Percentiles rank a stretch among this genome's conserved stretches.
phyloP scores from a whole-genome alignment of 2,329 filamentous ascomycete genomes.

The Dactylella cylindrospora region DNA sequence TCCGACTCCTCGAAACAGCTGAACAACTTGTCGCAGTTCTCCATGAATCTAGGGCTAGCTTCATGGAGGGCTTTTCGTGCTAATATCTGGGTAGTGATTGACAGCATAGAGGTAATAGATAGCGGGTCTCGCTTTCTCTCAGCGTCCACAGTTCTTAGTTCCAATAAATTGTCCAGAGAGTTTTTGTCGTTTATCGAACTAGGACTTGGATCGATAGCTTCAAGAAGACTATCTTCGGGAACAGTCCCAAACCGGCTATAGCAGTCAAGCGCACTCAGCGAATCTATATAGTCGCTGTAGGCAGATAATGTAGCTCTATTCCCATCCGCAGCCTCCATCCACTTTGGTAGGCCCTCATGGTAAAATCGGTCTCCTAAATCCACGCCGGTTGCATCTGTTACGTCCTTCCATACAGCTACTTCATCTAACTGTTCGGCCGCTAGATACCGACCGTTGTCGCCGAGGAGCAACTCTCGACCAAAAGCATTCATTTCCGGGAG shows the following conservation, averaged over 20 bases:
- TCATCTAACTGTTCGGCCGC: slow-evolving; percentile 56
- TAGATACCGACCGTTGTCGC: slow-evolving; percentile 48
- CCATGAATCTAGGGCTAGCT: not conserved
- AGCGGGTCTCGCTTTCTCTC: slow-evolving; percentile 23
- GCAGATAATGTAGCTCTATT: slow-evolving; percentile 1
- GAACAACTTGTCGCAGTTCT: slow-evolving; percentile 1
- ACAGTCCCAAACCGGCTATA: slow-evolving; percentile 1
- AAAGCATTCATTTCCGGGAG: slow-evolving; percentile 74
- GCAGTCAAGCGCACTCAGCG: slow-evolving; percentile 20
- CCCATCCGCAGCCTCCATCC: slow-evolving; percentile 53
- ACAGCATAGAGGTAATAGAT: slow-evolving; percentile 24
- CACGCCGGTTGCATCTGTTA: slow-evolving; percentile 68
- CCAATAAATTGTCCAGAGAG: slow-evolving; percentile 16
- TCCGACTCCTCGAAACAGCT: slow-evolving; percentile 3
- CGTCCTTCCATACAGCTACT: slow-evolving; percentile 65
- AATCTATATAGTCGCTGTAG: slow-evolving; percentile 37
- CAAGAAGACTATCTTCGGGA: not conserved
- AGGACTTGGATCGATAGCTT: slow-evolving; percentile 1
- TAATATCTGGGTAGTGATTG: slow-evolving; percentile 17
- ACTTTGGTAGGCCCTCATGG: slow-evolving; percentile 53
- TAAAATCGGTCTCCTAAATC: slow-evolving; percentile 61
- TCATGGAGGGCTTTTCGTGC: slow-evolving; percentile 24
- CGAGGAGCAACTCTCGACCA: slow-evolving; percentile 61
- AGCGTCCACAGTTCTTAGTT: slow-evolving; percentile 17
- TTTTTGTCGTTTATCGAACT: slow-evolving; percentile 16